Percentiles rank a stretch among this genome's conserved stretches.
These are phyloP conservation scores for Vaccinium myrtillus DNA, from an alignment of 148 eudicot genomes.

Conservation along the genomic window DNA sequence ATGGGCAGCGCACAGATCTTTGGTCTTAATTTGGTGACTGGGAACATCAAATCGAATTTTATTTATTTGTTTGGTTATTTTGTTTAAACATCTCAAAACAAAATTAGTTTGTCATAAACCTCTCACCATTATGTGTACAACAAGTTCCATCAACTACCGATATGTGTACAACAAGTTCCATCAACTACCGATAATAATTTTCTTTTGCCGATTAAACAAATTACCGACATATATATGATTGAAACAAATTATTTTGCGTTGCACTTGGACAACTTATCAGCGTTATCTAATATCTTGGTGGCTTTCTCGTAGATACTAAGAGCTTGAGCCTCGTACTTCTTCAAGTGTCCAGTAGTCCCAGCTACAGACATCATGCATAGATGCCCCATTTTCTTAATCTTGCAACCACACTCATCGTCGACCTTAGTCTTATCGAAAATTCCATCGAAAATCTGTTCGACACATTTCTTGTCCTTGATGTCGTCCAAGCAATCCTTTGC, in stretches of 20 bases:
- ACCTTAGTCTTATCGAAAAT: neutral
- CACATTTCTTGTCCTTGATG: neutral
- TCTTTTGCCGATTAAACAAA: neutral
- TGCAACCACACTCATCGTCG: neutral
- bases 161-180: neutral
- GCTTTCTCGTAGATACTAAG: neutral
- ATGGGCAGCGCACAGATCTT: too few relatives aligned
- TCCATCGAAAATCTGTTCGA: neutral
- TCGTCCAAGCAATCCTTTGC: neutral
- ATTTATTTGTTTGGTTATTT: too few relatives aligned
- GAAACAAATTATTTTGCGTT: neutral
- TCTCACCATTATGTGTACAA: neutral
- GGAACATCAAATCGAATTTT: too few relatives aligned
- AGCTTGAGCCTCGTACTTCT: neutral
- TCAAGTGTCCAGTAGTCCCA: neutral
- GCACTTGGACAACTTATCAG: neutral
- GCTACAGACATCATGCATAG: neutral
- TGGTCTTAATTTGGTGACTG: too few relatives aligned
- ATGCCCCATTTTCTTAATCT: neutral
- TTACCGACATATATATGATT: neutral
- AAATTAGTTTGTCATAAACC: neutral
- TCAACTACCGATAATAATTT: too few relatives aligned
- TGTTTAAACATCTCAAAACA: neutral
- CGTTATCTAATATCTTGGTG: neutral
- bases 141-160: neutral